phyloP scores from a whole-genome alignment of 306 rosid species.

The Dryas alaskensis region DNA sequence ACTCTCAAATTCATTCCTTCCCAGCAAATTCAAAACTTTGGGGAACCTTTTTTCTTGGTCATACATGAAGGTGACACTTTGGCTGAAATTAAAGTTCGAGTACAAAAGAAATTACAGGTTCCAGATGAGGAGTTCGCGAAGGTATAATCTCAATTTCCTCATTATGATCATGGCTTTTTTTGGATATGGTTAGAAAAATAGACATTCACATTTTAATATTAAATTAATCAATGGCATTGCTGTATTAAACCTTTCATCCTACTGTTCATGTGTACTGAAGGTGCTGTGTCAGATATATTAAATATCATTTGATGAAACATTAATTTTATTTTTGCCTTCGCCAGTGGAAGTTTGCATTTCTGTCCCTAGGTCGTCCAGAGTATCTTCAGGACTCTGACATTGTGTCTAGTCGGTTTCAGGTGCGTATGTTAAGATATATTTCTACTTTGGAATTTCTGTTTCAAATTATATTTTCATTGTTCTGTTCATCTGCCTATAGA shows the following conservation, averaged over 20 bases:
- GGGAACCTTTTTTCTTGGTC: constrained; percentile 91
- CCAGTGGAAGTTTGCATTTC: constrained; percentile 92
- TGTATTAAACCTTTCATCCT: not conserved
- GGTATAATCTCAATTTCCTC: constrained; percentile 38
- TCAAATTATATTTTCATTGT: constrained; percentile 16
- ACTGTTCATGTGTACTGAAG: not conserved
- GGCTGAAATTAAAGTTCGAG: constrained; percentile 61
- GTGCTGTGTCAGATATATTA: not conserved
- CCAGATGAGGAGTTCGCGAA: constrained; percentile 84
- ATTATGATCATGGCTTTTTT: not conserved
- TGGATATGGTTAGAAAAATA: constrained; percentile 23
- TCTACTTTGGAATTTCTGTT: constrained; percentile 9
- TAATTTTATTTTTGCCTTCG: constrained; percentile 20
- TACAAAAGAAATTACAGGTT: constrained; percentile 76
- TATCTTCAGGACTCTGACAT: constrained; percentile 80
- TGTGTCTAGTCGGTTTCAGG: constrained; percentile 85
- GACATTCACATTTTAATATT: not conserved
- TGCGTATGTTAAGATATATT: constrained; percentile 20
- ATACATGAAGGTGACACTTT: constrained; percentile 80
- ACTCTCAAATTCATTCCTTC: constrained; percentile 19
- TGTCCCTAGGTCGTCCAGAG: constrained; percentile 87
- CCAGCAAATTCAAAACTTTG: constrained; percentile 89
- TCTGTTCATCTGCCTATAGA: constrained; percentile 37
- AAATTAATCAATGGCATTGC: not conserved
- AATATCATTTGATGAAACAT: not conserved